Evolutionary conservation across 805 yeast species (phyloP), one percentile per base, ranked within the genome.

Genomic region (Candida ortonii): DNA sequence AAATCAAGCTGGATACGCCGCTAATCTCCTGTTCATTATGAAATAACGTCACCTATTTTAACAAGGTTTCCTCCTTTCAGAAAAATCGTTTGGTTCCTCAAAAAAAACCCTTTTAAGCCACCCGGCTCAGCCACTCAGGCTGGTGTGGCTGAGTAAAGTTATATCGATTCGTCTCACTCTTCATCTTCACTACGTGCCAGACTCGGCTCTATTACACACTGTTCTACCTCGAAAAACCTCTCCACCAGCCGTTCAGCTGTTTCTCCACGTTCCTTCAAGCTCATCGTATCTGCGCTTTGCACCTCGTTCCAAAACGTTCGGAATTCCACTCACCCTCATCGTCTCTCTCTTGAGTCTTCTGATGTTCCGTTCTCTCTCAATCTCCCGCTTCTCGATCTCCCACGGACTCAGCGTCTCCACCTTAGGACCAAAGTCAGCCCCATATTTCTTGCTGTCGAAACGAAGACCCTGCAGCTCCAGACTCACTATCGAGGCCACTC

Each of bases 311-410:
- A 41, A 33, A 3, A 28, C 7, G 28, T 55, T 53, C 25, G 73
- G 73, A 38, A 74, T 34, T 18, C 50, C 80, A 33, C 77, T 80
- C 32, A 83, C 75, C 40, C 87, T 68, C 67, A 85, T 79, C 7
- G 88, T 80, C 57, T 93, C 97, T 62, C 98, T 78, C 68, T 94
- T 90, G 55, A 89, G 70, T 55, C 98, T 78, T 61, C 98, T 76
- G 42, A 87, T 71, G 55, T 84, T 88, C 59, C 97, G 74, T 50
- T 89, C 96, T 53, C 94, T 79, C 62, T 93, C 98, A 48, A 88
- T 87, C 57, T 93, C 97, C 47, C 97, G 74, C 62, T 83, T 82
- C 55, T 90, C 97, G 38, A 93, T 86, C 60, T 93, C 98, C 76
- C 89, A 87, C 35, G 85, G 89, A 2, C 93, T 79, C 39, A 93